Conservation (phyloP, 2,329 filamentous ascomycete species). For the Fusarium burgessii region DNA sequence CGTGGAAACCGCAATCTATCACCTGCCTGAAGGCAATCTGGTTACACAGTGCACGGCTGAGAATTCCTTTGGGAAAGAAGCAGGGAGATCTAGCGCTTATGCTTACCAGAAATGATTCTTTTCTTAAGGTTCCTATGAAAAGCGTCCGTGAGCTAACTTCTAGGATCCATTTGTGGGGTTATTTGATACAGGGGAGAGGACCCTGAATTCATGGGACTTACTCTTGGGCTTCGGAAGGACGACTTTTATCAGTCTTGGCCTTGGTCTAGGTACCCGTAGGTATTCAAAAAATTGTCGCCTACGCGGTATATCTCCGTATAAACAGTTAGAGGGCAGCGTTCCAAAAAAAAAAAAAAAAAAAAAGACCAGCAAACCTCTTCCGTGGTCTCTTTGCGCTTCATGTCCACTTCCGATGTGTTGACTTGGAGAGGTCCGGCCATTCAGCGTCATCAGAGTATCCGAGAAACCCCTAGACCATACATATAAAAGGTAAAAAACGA, state of each 20-base stretch:
- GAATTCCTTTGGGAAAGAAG: constrained; percentile 7
- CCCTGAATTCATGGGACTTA: constrained; percentile 16
- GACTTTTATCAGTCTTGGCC: background rate
- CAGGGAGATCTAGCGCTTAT: background rate
- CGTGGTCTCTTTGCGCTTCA: background rate
- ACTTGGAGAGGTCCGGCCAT: too few species aligned
- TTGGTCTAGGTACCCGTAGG: background rate
- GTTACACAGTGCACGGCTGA: constrained; percentile 5
- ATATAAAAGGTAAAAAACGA: too few species aligned
- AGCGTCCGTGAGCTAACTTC: background rate
- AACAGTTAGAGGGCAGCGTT: background rate
- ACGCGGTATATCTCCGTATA: background rate
- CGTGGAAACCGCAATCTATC: constrained; percentile 5
- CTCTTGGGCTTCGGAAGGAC: background rate
- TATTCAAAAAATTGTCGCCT: background rate
- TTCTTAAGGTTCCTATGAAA: background rate
- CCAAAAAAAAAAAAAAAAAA: background rate
- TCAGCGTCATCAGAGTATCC: background rate
- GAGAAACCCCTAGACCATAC: accelerated
- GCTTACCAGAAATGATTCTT: background rate
- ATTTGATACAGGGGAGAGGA: constrained; percentile 8
- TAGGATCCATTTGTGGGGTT: constrained; percentile 3
- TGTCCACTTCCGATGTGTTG: background rate
- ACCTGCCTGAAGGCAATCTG: background rate
- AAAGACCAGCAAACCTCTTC: background rate